Conservation (phyloP, 2,329 filamentous ascomycete species). For the Lachnellula suecica region DNA sequence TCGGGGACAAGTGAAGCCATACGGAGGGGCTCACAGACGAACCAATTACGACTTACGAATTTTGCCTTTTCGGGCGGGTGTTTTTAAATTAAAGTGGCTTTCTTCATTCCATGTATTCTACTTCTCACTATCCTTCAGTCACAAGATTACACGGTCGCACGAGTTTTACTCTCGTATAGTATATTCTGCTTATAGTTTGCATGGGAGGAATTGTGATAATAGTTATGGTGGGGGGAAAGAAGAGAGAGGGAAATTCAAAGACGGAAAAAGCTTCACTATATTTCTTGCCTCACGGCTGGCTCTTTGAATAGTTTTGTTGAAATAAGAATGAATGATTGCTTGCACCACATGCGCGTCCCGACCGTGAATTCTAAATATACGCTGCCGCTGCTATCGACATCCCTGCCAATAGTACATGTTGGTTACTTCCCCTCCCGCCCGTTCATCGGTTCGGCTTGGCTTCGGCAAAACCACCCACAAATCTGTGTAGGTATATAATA, state of each 20-base stretch:
- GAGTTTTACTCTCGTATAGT: slow-evolving; percentile 7
- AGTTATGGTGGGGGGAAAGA: slow-evolving; percentile 9
- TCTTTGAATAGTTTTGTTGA: slow-evolving; percentile 18
- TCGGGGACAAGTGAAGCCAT: neutral
- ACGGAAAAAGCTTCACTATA: slow-evolving; percentile 22
- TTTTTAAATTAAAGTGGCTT: neutral
- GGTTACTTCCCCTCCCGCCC: no score
- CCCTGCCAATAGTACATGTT: neutral
- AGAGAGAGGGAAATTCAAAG: neutral
- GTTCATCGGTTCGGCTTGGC: neutral
- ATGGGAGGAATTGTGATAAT: slow-evolving; percentile 11
- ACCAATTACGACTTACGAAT: slow-evolving; percentile 17
- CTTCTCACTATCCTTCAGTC: slow-evolving; percentile 28
- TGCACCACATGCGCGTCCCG: no score
- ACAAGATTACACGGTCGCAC: slow-evolving; percentile 16
- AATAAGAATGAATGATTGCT: no score
- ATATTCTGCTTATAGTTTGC: neutral
- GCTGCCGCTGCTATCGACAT: neutral
- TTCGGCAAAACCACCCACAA: neutral
- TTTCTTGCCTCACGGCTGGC: slow-evolving; percentile 31
- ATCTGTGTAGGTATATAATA: slow-evolving; percentile 25
- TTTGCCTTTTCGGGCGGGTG: slow-evolving; percentile 5
- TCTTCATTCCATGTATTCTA: slow-evolving; percentile 24
- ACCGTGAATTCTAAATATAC: neutral
- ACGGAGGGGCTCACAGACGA: no score